phyloP scores from a whole-genome alignment of 805 yeast species.

The Saccharomycopsis schoenii region DNA sequence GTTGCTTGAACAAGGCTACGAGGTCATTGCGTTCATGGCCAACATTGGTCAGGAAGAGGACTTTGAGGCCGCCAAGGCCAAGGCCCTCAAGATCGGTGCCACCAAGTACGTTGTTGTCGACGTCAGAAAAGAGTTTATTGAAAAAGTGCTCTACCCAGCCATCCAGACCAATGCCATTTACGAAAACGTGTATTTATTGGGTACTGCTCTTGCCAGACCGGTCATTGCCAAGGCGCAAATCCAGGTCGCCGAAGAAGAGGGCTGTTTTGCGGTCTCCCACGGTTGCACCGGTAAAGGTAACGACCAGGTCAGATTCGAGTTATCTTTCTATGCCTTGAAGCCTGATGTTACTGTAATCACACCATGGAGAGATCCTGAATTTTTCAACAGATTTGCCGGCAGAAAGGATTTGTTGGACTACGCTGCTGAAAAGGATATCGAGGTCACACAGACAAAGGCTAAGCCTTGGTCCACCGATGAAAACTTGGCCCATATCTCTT shows the following conservation, averaged over 20 bases:
- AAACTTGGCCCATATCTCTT: slow-evolving; percentile 97
- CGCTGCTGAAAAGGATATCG: slow-evolving; percentile 85
- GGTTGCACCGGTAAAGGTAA: slow-evolving; percentile 99
- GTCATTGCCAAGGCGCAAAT: slow-evolving; percentile 98
- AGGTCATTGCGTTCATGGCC: slow-evolving; percentile 97
- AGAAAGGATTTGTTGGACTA: slow-evolving; percentile 93
- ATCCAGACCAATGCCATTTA: slow-evolving; percentile 96
- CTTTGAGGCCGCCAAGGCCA: slow-evolving; percentile 91
- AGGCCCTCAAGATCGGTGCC: slow-evolving; percentile 96
- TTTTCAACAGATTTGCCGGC: slow-evolving; percentile 94
- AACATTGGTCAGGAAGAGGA: slow-evolving; percentile 99
- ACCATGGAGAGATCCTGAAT: slow-evolving; percentile 97
- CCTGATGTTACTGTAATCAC: slow-evolving; percentile 96
- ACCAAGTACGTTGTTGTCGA: slow-evolving; percentile 90
- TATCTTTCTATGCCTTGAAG: slow-evolving; percentile 93
- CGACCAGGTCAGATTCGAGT: slow-evolving; percentile 97
- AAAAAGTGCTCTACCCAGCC: slow-evolving; percentile 87
- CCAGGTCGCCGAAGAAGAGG: slow-evolving; percentile 91
- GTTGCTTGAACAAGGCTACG: slow-evolving; percentile 96
- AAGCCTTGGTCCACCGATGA: slow-evolving; percentile 99
- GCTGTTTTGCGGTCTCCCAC: slow-evolving; percentile 97
- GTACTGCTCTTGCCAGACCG: slow-evolving; percentile 98
- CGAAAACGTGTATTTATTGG: slow-evolving; percentile 92
- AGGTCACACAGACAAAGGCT: slow-evolving; percentile 94
- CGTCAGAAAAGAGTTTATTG: slow-evolving; percentile 90